phyloP scores from a whole-genome alignment of 1,284 basidiomycete genomes.

The Cutaneotrichosporon mucoides region DNA sequence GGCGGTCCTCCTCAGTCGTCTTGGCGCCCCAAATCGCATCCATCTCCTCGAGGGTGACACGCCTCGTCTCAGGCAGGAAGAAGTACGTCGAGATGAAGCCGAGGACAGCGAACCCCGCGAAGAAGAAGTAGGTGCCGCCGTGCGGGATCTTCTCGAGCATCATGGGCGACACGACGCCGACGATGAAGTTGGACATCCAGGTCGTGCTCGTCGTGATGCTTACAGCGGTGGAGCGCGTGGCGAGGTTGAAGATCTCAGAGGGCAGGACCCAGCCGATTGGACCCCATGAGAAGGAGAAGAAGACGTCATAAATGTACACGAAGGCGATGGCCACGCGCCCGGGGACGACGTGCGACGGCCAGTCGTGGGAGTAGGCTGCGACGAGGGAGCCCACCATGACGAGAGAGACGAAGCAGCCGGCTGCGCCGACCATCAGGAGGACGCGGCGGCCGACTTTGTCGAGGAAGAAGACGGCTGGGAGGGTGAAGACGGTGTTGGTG shows the following conservation, averaged over 20 bases:
- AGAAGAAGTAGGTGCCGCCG: slow-evolving; percentile 26
- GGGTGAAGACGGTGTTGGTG: slow-evolving; percentile 36
- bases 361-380: slow-evolving; percentile 17
- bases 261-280: slow-evolving; percentile 28
- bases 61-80: slow-evolving; percentile 15
- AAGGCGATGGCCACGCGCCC: slow-evolving; percentile 23
- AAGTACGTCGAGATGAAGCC: slow-evolving; percentile 15
- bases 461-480: slow-evolving; percentile 37
- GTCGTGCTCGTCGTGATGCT: slow-evolving; percentile 18
- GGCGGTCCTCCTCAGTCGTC: slow-evolving; percentile 3
- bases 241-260: slow-evolving; percentile 23
- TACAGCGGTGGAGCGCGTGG: slow-evolving; percentile 16
- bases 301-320: slow-evolving; percentile 23
- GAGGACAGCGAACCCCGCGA: slow-evolving; percentile 17
- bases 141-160: slow-evolving; percentile 21
- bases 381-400: slow-evolving; percentile 57
- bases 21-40: slow-evolving; percentile 66
- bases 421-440: slow-evolving; percentile 28
- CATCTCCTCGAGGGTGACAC: slow-evolving; percentile 70
- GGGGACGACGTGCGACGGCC: slow-evolving; percentile 17
- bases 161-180: slow-evolving; percentile 17
- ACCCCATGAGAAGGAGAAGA: slow-evolving; percentile 26
- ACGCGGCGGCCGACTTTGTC: slow-evolving; percentile 38
- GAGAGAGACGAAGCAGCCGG: slow-evolving; percentile 49
- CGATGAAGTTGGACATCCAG: slow-evolving; percentile 26